phyloP scores from a whole-genome alignment of 768 basidiomycete species.

The Auricularia auricula-judae region DNA sequence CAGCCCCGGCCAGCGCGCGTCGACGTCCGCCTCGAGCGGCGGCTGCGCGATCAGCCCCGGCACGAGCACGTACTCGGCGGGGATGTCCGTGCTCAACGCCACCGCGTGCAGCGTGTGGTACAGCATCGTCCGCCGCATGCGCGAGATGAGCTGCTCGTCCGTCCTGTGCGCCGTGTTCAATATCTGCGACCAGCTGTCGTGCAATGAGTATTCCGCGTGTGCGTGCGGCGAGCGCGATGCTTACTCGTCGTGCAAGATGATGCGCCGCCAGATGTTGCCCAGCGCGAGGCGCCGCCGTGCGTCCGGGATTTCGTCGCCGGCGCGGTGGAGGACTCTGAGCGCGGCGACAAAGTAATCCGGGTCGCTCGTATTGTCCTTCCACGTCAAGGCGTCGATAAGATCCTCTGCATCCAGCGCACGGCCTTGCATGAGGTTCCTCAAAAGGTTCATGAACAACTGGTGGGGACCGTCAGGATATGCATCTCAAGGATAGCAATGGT shows the following conservation, averaged over 20 bases:
- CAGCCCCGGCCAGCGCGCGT: conserved; percentile 65
- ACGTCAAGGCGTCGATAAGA: conserved; percentile 67
- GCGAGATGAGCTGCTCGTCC: conserved; percentile 62
- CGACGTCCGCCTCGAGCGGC: conserved; percentile 51
- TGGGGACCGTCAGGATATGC: neutral
- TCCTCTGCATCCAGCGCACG: conserved; percentile 69
- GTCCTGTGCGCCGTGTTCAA: conserved; percentile 63
- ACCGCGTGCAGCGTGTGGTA: conserved; percentile 24
- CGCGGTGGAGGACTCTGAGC: conserved; percentile 50
- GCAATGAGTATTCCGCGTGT: neutral
- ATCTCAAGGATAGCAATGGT: neutral
- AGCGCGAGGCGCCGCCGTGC: conserved; percentile 58
- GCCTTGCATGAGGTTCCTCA: conserved; percentile 62
- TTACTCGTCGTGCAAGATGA: conserved; percentile 84
- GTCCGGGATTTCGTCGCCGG: conserved; percentile 60
- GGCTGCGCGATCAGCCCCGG: conserved; percentile 45
- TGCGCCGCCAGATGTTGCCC: conserved; percentile 73
- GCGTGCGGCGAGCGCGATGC: conserved; percentile 15
- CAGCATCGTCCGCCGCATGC: conserved; percentile 65
- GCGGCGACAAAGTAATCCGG: conserved; percentile 60
- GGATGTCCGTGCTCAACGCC: conserved; percentile 26
- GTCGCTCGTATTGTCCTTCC: conserved; percentile 64
- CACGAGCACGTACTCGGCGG: conserved; percentile 27
- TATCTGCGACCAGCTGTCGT: conserved; percentile 49
- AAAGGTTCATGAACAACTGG: conserved; percentile 61